These are phyloP conservation scores for Oryza officinalis DNA, from an alignment of 176 grass and related monocot species.

Conservation along the genomic window DNA sequence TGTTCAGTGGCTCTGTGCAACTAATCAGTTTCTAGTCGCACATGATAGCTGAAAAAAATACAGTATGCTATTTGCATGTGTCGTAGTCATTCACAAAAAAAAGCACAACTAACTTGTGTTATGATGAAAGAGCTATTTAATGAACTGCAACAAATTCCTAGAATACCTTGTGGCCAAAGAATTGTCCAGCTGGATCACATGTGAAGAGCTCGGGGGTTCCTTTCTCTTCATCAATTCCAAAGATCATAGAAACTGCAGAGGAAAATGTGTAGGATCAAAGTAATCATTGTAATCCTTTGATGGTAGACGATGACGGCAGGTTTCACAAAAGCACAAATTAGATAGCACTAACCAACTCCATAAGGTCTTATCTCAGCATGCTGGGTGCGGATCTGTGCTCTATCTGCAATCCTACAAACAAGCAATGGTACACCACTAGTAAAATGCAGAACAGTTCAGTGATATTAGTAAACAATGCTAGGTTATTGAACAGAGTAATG, in stretches of 20 bases:
- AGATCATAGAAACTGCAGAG: conserved; percentile 48
- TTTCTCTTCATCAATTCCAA: conserved; percentile 72
- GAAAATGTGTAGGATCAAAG: not conserved
- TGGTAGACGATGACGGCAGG: not conserved
- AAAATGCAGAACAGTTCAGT: conserved; percentile 17
- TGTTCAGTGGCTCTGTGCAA: not conserved
- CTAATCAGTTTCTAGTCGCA: not conserved
- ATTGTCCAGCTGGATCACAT: conserved; percentile 59
- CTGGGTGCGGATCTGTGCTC: conserved; percentile 61
- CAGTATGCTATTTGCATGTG: not conserved
- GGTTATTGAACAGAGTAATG: conserved; percentile 1
- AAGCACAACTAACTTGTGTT: not conserved
- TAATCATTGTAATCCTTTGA: not conserved
- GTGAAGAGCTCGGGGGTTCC: conserved; percentile 61
- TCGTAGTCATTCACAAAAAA: conserved; percentile 8
- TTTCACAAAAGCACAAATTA: not conserved
- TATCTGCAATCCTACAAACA: conserved; percentile 50
- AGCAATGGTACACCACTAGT: not conserved
- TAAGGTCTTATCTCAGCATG: conserved; percentile 53
- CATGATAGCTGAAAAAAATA: not conserved
- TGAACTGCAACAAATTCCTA: not conserved
- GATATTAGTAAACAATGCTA: not conserved
- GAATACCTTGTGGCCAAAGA: conserved; percentile 65
- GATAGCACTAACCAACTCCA: conserved; percentile 58
- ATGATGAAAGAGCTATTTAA: not conserved